Evolutionary conservation across 176 grass and related monocot species (phyloP).

Genomic region (Eleusine coracana): DNA sequence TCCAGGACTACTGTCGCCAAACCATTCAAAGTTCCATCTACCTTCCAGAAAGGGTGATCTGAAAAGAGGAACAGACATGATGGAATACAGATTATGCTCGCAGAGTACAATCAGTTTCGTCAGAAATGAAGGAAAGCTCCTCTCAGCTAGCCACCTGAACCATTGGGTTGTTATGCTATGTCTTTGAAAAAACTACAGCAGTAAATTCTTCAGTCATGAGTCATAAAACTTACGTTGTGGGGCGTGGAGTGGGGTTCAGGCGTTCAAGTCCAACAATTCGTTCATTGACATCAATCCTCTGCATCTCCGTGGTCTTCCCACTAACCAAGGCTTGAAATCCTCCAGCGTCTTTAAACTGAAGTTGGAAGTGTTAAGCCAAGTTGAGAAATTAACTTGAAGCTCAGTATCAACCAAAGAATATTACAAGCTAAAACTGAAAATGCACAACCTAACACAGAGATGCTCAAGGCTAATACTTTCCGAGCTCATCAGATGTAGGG

Average conservation of each 20-base stretch:
- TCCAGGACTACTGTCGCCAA: slow-evolving; percentile 84
- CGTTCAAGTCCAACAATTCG: slow-evolving; percentile 89
- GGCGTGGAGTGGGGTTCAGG: slow-evolving; percentile 77
- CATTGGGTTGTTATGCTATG: neutral
- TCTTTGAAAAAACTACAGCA: neutral
- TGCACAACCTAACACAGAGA: slow-evolving; percentile 1
- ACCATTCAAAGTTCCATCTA: slow-evolving; percentile 95
- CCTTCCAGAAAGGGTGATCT: slow-evolving; percentile 95
- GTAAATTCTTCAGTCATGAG: neutral
- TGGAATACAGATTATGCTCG: neutral
- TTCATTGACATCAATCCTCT: slow-evolving; percentile 93
- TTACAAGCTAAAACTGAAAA: neutral
- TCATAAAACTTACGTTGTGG: slow-evolving; percentile 64
- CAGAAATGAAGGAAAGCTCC: slow-evolving; percentile 1
- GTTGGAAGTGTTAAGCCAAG: neutral
- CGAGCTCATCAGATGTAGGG: neutral
- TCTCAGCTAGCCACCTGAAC: neutral
- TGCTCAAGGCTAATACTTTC: neutral
- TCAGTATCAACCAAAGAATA: neutral
- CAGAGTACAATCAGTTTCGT: neutral
- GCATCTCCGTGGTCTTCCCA: slow-evolving; percentile 86
- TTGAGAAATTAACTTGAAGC: neutral
- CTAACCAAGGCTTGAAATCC: slow-evolving; percentile 77
- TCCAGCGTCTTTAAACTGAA: slow-evolving; percentile 96
- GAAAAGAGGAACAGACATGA: slow-evolving; percentile 32